Base-by-base conservation (phyloP, 352 stramenopile species). In the Pythium chondricola region DNA sequence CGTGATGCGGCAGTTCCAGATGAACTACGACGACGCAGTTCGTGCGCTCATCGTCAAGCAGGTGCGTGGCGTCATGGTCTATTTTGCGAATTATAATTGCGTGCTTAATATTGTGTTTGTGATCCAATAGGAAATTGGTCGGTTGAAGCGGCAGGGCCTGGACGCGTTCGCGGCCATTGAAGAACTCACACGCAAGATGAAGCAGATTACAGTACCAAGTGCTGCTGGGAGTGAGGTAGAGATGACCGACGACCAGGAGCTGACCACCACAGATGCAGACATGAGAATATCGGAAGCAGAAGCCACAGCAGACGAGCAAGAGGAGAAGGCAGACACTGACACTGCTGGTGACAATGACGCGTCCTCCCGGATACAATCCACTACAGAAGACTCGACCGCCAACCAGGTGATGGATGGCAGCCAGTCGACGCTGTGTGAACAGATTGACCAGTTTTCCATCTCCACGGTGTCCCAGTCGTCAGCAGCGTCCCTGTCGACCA, bases 41-140 rank as follows among this genome's bases (percentile, higher is more conserved):
- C 82, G 82, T 22, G 82, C 82, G 17, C 54, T 93, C 14, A 93
- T 93, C 46, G 82, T 93, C 5, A 93, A 93, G 59, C 79, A 93
- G 67, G 67, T 76, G 42, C 6, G 50, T 8, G 18, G 14, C n/a
- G n/a, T n/a, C n/a, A n/a, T n/a, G 10, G 24, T 31, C 21, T 31
- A 38, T 1, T 14, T 43, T 42, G 14, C 45, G 33, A 14, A 27
- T 21, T 18, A 27, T 17, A 25, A 13, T 18, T 47, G 26, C 21
- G 26, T 16, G 24, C 6, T 31, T 58, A 47, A 16, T n/a, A 25
- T 40, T 40, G 4, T 41, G 7, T 31, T 41, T 17, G 31, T 51
- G 31, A n/a, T 24, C 16, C 20, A 42, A n/a, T 58, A 77, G 67
- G 82, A 93, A 70, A 75, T 93, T 25, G 82, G 68, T 4, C 52